Evolutionary conservation across 208 protist species (phyloP).

Genomic region (Trypanosoma caninum): DNA sequence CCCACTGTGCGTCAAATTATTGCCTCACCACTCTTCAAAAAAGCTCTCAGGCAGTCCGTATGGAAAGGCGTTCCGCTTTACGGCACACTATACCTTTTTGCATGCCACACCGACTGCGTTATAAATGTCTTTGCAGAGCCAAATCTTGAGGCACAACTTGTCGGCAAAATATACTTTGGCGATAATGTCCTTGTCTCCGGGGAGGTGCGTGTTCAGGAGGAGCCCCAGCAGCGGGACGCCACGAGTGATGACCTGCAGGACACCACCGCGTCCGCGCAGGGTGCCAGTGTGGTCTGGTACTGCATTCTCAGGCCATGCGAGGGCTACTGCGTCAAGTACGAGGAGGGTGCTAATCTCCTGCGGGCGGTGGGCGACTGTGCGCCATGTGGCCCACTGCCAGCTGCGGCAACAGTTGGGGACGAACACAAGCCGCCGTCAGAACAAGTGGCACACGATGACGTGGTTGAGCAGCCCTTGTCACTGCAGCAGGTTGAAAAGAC

Average conservation of each 20-base stretch:
- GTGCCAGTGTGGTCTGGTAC: slow-evolving; percentile 1
- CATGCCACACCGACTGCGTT: slow-evolving; percentile 5
- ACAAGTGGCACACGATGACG: too few relatives aligned
- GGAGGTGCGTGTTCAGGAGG: not conserved
- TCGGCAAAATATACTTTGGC: slow-evolving; percentile 9
- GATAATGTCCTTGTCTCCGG: slow-evolving; percentile 17
- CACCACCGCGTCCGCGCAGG: not conserved
- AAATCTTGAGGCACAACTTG: slow-evolving; percentile 3
- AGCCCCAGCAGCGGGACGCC: not conserved
- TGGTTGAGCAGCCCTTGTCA: not conserved
- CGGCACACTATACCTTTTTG: slow-evolving; percentile 28
- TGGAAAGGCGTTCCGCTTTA: slow-evolving; percentile 26
- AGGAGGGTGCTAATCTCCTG: slow-evolving; percentile 4
- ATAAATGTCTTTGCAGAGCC: slow-evolving; percentile 30
- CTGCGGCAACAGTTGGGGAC: not conserved
- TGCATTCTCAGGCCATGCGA: slow-evolving; percentile 6
- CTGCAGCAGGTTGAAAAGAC: not conserved
- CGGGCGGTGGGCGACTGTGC: slow-evolving; percentile 12
- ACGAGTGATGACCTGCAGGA: slow-evolving; percentile 6
- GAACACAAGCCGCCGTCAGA: not conserved
- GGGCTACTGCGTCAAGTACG: slow-evolving; percentile 21
- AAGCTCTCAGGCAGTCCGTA: slow-evolving; percentile 17
- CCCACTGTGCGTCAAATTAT: slow-evolving; percentile 30
- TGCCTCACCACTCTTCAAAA: slow-evolving; percentile 28
- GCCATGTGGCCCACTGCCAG: not conserved